Base-by-base conservation (phyloP, 208 protist genomes). In the Wallacemonas sp. region DNA sequence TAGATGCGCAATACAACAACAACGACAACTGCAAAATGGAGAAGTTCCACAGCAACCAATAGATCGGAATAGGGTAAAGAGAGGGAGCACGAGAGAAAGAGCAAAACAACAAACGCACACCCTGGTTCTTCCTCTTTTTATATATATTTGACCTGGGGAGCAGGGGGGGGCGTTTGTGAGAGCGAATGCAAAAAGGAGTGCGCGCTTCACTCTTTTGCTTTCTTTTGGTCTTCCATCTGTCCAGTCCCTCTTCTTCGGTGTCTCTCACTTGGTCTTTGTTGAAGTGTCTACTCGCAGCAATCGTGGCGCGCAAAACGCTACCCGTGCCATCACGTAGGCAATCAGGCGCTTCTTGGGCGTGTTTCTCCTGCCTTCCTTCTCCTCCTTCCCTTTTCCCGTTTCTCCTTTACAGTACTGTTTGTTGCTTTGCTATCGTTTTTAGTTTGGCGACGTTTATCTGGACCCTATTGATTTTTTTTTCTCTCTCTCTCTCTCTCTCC, bases 401-500 rank as follows among this genome's bases (percentile, higher is more conserved):
- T n/a, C n/a, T n/a, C n/a, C n/a, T n/a, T n/a, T n/a, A n/a, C 5
- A 46, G 26, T n/a, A 33, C 23, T 23, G n/a, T 29, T 48, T 34
- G 26, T 30, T 26, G 6, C 48, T 52, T 24, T 43, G 12, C 26
- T 57, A 65, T 55, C 47, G 47, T 55, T 55, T 55, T 32, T 23
- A 29, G 16, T 32, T 21, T 44, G 26, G 21, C 49, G 19, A 39
- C 47, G 24, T n/a, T 29, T 44, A 54, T 1, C 5, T 16, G 12
- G 11, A 30, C 9, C 4, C 57, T 5, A 21, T 47, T 54, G 11
- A 2, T 63, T 66, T 74, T 56, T 67, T 47, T 73, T 66, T 61
- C 43, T 73, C n/a, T 66, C 19, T 38, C 27, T 61, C 49, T 65
- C 12, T 29, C 48, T 55, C 26, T 52, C 9, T n/a, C 3, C 29